These are phyloP conservation scores for Mollisiaceae sp. DNA, from an alignment of 2,329 filamentous ascomycete species.

Conservation along the genomic window DNA sequence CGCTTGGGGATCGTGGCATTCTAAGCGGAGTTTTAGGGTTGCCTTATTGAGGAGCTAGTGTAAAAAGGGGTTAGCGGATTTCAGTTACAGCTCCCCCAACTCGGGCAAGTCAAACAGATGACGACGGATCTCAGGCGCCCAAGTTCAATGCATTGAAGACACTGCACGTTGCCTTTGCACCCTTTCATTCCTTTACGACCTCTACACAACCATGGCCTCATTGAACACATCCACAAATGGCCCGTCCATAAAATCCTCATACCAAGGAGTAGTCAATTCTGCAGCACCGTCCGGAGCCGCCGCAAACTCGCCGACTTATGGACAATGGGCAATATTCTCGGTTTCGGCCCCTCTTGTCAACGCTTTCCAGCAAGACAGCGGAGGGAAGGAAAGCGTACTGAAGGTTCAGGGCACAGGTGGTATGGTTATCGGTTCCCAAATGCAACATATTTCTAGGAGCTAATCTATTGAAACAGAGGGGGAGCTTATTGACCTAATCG, in stretches of 20 bases:
- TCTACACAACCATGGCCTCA: conserved; percentile 66
- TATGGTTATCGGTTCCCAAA: conserved; percentile 45
- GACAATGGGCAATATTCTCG: conserved; percentile 92
- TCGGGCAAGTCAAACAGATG: conserved; percentile 3
- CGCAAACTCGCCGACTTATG: conserved; percentile 77
- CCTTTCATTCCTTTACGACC: conserved; percentile 12
- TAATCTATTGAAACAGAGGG: conserved; percentile 65
- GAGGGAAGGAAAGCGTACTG: conserved; percentile 88
- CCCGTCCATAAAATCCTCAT: conserved; percentile 84
- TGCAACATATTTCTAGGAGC: conserved; percentile 21
- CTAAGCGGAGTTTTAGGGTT: too few relatives aligned
- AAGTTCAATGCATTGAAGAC: conserved; percentile 9
- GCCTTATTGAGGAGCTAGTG: too few relatives aligned
- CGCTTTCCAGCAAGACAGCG: conserved; percentile 84
- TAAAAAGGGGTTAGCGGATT: too few relatives aligned
- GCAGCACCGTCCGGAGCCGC: conserved; percentile 59
- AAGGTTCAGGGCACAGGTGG: conserved; percentile 94
- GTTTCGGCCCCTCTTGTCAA: conserved; percentile 91
- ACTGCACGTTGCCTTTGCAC: conserved; percentile 17
- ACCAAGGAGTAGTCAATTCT: conserved; percentile 69
- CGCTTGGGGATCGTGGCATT: too few relatives aligned
- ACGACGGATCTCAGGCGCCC: conserved; percentile 2
- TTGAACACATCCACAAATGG: conserved; percentile 81
- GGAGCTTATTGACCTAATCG: conserved; percentile 85
- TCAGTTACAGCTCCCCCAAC: not conserved